These are phyloP conservation scores for Annulohypoxylon stygium DNA, from an alignment of 495 filamentous ascomycete genomes.

Conservation along the genomic window DNA sequence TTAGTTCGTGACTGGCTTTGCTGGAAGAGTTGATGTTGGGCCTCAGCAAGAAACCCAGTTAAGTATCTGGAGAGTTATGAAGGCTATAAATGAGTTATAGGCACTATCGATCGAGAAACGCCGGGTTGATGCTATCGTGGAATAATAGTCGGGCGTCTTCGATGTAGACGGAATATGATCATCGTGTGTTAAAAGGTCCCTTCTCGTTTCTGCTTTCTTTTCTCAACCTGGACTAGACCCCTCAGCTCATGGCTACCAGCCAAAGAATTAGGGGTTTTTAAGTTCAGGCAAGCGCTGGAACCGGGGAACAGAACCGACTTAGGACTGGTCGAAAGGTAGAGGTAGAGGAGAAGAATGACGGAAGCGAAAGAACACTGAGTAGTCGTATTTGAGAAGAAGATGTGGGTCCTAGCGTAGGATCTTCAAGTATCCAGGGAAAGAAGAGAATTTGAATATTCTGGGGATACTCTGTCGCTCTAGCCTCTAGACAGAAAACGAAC, in stretches of 20 bases:
- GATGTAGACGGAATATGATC: conserved; percentile 46
- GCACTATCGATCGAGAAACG: conserved; percentile 34
- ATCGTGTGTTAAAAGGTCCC: conserved; percentile 46
- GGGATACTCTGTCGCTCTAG: background rate
- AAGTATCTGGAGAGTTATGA: conserved; percentile 4
- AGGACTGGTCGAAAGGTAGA: background rate
- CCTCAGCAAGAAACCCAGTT: conserved; percentile 10
- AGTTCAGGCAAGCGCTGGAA: conserved; percentile 20
- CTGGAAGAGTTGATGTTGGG: conserved; percentile 1
- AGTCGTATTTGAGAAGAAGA: conserved; percentile 14
- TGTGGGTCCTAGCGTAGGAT: conserved; percentile 41
- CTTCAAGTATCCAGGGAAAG: conserved; percentile 12
- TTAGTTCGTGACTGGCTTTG: background rate
- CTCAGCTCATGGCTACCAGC: conserved; percentile 45
- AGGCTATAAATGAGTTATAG: background rate
- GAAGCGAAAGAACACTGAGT: background rate
- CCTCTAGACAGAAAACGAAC: conserved; percentile 9
- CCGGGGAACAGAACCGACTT: conserved; percentile 19
- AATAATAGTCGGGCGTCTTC: conserved; percentile 53
- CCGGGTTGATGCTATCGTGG: conserved; percentile 50
- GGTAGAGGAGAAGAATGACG: conserved; percentile 30
- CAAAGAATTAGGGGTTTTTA: conserved; percentile 15
- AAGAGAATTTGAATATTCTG: conserved; percentile 17
- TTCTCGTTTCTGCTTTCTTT: conserved; percentile 36
- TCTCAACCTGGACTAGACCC: conserved; percentile 32